Evolutionary conservation across 441 rosid species (phyloP), one percentile per base, ranked within the genome.

Genomic region (Euphorbia neoarborescens): DNA sequence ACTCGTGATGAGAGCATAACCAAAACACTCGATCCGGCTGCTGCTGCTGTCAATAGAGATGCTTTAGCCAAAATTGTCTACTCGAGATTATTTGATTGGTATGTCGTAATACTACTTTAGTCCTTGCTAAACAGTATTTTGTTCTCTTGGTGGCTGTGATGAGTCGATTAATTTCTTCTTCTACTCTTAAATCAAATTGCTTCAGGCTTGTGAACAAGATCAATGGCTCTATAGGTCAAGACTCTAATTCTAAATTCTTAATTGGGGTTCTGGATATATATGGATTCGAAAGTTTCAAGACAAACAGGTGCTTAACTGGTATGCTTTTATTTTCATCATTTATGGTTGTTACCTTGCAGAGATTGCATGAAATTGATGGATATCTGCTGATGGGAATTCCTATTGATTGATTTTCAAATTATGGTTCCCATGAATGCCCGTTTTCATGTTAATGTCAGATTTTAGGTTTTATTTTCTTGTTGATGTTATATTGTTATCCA

Each of bases 291-390:
- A 74, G 77, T 92, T 94, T 94, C 88, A 88, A 94, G 91, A 89
- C 96, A 88, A 94, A 91, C 96, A 90, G 95, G 99, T 94, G 97
- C 92, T 87, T 88, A 84, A 81, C 89, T 71, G 96, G 94, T 94
- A 91, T 59, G 94, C 96, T 80, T 85, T 90, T 89, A 85, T 83
- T 81, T 90, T 85, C 84, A 75, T 82, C 81, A 79, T 75, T 65
- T 72, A 53, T 66, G 61, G 74, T 73, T 62, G 75, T 70, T 70
- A 74, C 20, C 76, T 80, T 77, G 66, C 65, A 73, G 72, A 25
- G 65, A 72, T 71, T 69, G 78, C 75, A 60, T 68, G 72, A 74
- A 77, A 77, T 71, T 63, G 77, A 69, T 68, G 60, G 59, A 65
- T 71, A 75, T 73, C 75, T 71, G 68, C 19, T 74, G 46, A 61